Evolutionary conservation across 805 yeast species (phyloP).

Genomic region (Blastobotrys attinorum): DNA sequence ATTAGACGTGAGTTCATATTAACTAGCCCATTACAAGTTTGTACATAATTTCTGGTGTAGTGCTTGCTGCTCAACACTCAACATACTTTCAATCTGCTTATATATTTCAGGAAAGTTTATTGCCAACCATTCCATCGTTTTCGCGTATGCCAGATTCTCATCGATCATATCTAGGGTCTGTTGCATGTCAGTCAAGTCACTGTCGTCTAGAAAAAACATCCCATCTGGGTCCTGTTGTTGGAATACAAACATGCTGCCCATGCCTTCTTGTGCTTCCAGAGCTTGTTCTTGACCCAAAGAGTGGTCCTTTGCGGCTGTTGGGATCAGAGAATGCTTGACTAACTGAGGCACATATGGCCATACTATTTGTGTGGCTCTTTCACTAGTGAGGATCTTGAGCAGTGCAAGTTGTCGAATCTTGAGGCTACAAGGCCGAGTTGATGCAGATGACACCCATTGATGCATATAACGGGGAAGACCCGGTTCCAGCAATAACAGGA

Average conservation of each 20-base stretch:
- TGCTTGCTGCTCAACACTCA: neutral
- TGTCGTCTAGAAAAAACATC: neutral
- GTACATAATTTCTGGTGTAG: constrained; percentile 4
- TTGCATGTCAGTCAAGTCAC: neutral
- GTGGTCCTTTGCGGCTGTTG: neutral
- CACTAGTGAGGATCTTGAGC: neutral
- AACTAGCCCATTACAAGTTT: neutral
- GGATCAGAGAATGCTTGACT: neutral
- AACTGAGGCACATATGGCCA: neutral
- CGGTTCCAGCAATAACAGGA: neutral
- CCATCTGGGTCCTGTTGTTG: too few relatives aligned
- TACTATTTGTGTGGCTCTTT: neutral
- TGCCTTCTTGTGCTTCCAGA: neutral
- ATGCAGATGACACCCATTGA: neutral
- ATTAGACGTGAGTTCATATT: neutral
- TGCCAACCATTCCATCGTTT: neutral
- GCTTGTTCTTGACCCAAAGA: neutral
- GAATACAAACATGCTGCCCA: too few relatives aligned
- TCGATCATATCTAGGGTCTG: neutral
- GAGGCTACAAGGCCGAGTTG: neutral
- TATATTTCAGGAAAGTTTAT: neutral
- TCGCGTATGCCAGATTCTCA: neutral
- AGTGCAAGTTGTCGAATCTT: neutral
- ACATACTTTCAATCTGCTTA: neutral
- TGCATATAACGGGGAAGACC: neutral